Evolutionary conservation across 192 early-diverging fungal genomes (phyloP).

Genomic region (Linnemannia elongata): DNA sequence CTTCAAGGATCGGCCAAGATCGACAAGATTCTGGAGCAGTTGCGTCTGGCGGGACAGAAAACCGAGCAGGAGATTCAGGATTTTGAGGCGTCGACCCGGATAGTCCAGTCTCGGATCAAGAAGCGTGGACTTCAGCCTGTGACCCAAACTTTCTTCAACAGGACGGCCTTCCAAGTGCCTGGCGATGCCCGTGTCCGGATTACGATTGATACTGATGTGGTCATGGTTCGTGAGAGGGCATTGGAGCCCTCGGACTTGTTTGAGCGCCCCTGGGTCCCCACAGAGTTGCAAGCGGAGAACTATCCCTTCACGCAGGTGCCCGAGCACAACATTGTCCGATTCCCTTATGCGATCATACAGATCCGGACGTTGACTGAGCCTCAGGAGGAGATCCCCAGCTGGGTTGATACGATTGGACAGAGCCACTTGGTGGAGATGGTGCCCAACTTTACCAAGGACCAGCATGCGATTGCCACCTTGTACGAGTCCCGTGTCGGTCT

Average conservation of each 20-base stretch:
- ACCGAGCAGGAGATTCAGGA: slow-evolving; percentile 38
- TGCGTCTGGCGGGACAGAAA: slow-evolving; percentile 45
- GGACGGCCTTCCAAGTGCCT: slow-evolving; percentile 65
- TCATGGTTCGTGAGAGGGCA: slow-evolving; percentile 58
- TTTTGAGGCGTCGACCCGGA: slow-evolving; percentile 38
- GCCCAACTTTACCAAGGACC: slow-evolving; percentile 64
- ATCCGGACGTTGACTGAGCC: slow-evolving; percentile 47
- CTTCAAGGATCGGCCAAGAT: slow-evolving; percentile 38
- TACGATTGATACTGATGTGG: slow-evolving; percentile 62
- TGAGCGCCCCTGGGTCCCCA: slow-evolving; percentile 33
- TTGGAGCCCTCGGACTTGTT: slow-evolving; percentile 1
- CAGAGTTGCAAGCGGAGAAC: slow-evolving; percentile 68
- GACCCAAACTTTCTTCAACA: slow-evolving; percentile 59
- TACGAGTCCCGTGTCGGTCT: slow-evolving; percentile 60
- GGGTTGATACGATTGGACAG: slow-evolving; percentile 80
- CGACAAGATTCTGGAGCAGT: slow-evolving; percentile 26
- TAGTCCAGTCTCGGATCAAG: slow-evolving; percentile 42
- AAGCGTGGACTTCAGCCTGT: slow-evolving; percentile 34
- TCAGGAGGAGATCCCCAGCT: slow-evolving; percentile 76
- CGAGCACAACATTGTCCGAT: slow-evolving; percentile 48
- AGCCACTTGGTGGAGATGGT: slow-evolving; percentile 73
- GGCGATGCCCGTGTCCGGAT: slow-evolving; percentile 63
- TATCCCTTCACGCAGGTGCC: slow-evolving; percentile 55
- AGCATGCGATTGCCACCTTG: slow-evolving; percentile 61
- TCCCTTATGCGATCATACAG: slow-evolving; percentile 52